Base-by-base conservation (phyloP, 768 basidiomycete species). In the Mycena capillaripes region DNA sequence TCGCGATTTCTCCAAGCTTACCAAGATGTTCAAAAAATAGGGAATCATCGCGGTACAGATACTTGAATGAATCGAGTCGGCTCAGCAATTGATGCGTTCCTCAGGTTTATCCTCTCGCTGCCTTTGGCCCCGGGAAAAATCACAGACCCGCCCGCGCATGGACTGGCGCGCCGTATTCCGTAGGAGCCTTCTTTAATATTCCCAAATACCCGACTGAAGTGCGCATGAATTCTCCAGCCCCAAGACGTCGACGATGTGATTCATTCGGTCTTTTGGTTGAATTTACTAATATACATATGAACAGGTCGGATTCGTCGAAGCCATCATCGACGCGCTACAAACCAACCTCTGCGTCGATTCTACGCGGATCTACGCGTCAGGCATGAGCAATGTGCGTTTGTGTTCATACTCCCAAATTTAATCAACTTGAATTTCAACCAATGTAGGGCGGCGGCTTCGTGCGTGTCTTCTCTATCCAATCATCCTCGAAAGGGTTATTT, bases 121-220 rank as follows among this genome's bases (percentile, higher is more conserved):
- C 40, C 9, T 76, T 40, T 17, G 75, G 76, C 1, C 74, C 71
- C 12, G 76, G 76, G 10, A 75, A 73, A 34, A 27, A 68, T 53
- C 44, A 59, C 1, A 48, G 71, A n/a, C 34, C 55, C 9, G 46
- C 46, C 9, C 50, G 67, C 1, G 72, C 75, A 2, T 77, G 76
- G 76, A 27, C 32, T 23, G 75, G 75, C 21, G 76, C 76, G 19
- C 75, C 76, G 9, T 77, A 77, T 50, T 69, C 76, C 9, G 71
- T 72, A 56, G 21, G 21, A 48, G 59, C 7, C 16, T 25, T 19
- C 17, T 19, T 25, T 17, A 16, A 25, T 21, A 2, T 17, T 34
- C 11, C 29, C 16, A 3, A 53, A 32, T 16, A 64, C 32, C 30
- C 17, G 23, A 25, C n/a, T 57, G 19, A 59, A 5, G 11, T n/a